Conservation (phyloP, 257 asterid genomes). For the Jacaranda copaia region DNA sequence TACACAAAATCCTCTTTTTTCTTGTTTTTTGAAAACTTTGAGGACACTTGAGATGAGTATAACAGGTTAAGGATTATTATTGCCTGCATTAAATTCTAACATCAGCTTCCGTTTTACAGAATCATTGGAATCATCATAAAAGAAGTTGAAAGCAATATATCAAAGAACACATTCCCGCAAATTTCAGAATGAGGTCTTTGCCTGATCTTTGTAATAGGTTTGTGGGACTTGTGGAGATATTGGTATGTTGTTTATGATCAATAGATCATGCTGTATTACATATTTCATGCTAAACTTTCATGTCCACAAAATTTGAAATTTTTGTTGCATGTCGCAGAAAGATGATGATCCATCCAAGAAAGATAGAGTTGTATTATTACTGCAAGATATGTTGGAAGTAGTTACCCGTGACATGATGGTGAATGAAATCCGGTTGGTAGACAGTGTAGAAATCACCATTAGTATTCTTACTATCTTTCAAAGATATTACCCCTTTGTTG, state of each 20-base stretch:
- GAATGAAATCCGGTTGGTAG: conserved; percentile 75
- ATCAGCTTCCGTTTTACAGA: conserved; percentile 47
- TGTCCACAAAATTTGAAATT: conserved; percentile 2
- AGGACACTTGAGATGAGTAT: neutral
- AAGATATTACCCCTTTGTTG: neutral
- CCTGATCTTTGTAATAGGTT: conserved; percentile 72
- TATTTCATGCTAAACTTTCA: conserved; percentile 22
- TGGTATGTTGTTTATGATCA: conserved; percentile 57
- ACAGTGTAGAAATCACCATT: conserved; percentile 26
- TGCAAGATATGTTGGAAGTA: conserved; percentile 87
- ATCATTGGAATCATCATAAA: conserved; percentile 65
- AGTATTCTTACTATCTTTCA: neutral
- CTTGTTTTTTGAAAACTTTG: neutral
- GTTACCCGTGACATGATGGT: conserved; percentile 84
- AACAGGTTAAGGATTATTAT: neutral
- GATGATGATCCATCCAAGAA: conserved; percentile 67
- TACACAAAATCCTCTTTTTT: neutral
- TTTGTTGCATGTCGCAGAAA: conserved; percentile 57
- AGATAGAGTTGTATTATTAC: conserved; percentile 68
- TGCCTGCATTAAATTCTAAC: conserved; percentile 37
- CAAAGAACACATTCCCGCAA: conserved; percentile 67
- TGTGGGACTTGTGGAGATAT: conserved; percentile 73
- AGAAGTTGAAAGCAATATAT: conserved; percentile 70
- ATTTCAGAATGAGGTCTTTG: conserved; percentile 69
- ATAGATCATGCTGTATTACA: conserved; percentile 22